Evolutionary conservation across 768 basidiomycete species (phyloP).

Genomic region (Cyclocybe cylindracea): DNA sequence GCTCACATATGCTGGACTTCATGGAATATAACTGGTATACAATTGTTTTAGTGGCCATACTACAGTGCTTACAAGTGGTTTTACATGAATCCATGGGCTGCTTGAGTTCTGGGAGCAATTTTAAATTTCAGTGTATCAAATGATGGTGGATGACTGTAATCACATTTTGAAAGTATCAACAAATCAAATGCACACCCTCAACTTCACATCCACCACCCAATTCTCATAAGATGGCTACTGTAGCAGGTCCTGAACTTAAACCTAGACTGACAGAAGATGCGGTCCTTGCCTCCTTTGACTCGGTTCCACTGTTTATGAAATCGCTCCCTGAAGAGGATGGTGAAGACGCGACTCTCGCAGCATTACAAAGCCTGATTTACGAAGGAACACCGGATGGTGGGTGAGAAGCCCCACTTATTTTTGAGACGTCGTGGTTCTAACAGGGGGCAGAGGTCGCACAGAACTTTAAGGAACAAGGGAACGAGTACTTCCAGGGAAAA

Average conservation of each 20-base stretch:
- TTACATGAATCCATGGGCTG: too few species aligned
- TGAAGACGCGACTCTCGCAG: constrained; percentile 71
- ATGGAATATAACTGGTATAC: too few species aligned
- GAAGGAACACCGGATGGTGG: constrained; percentile 94
- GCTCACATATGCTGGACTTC: too few species aligned
- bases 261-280: constrained; percentile 33
- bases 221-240: constrained; percentile 19
- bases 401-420: constrained; percentile 32
- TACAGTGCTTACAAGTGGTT: too few species aligned
- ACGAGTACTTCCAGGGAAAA: constrained; percentile 89
- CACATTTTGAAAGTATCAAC: too few species aligned
- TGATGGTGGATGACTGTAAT: too few species aligned
- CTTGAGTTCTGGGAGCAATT: too few species aligned
- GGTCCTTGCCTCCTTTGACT: constrained; percentile 52
- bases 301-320: constrained; percentile 91
- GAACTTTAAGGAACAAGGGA: constrained; percentile 95
- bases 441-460: constrained; percentile 71
- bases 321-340: constrained; percentile 70
- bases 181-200: too few species aligned
- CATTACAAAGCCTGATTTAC: constrained; percentile 81
- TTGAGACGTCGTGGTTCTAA: constrained; percentile 1
- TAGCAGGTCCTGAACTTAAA: constrained; percentile 34
- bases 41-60: too few species aligned
- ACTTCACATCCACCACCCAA: neutral
- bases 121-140: too few species aligned